These are phyloP conservation scores for Pulveroboletus sp. DNA, from an alignment of 768 basidiomycete species.

Conservation along the genomic window DNA sequence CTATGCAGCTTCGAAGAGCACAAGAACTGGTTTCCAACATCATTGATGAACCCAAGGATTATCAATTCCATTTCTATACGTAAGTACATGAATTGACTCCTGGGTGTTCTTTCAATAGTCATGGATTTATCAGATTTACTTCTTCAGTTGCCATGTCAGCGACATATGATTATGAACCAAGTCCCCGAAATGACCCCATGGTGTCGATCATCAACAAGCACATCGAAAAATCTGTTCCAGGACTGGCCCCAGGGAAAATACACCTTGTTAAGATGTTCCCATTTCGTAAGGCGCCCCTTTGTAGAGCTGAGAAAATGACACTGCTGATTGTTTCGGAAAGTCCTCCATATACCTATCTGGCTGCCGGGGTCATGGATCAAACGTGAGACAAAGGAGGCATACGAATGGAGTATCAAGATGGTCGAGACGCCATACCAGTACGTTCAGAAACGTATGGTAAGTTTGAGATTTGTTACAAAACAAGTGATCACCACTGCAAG, in stretches of 20 bases:
- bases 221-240: neutral
- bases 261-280: constrained; percentile 6
- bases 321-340: neutral
- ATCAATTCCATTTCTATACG: constrained; percentile 1
- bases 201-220: neutral
- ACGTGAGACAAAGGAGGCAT: constrained; percentile 23
- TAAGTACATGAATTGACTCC: neutral
- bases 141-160: no score
- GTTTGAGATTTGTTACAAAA: neutral
- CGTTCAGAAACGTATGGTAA: constrained; percentile 29
- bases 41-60: neutral
- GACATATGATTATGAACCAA: no score
- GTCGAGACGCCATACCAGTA: constrained; percentile 24
- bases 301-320: no score
- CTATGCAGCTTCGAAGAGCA: neutral
- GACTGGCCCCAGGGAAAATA: neutral
- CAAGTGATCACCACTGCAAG: no score
- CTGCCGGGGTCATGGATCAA: constrained; percentile 40
- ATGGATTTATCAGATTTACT: no score
- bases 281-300: constrained; percentile 7
- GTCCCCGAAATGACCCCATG: no score
- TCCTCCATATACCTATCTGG: constrained; percentile 29
- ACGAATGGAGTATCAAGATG: neutral
- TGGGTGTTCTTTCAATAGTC: neutral
- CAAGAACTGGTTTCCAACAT: neutral